These are phyloP conservation scores for Tylopilus vinaceipallidus DNA, from an alignment of 768 basidiomycete genomes.

Conservation along the genomic window DNA sequence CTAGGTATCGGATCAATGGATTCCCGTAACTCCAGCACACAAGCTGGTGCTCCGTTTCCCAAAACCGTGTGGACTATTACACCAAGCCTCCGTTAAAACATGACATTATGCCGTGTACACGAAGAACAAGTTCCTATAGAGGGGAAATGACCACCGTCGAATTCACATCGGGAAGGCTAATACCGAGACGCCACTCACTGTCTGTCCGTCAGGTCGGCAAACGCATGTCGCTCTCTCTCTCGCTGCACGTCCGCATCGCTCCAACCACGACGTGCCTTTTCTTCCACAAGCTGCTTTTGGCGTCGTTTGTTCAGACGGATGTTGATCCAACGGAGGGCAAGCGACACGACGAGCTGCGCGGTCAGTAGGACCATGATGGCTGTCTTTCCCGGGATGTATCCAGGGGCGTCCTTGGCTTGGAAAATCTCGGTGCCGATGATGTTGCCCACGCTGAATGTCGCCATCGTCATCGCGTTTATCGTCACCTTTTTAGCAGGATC, in stretches of 20 bases:
- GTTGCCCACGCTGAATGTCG: conserved; percentile 55
- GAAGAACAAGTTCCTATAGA: conserved; percentile 56
- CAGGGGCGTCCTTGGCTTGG: conserved; percentile 57
- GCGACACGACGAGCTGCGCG: conserved; percentile 47
- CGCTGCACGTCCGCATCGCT: conserved; percentile 53
- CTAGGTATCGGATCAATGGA: background rate
- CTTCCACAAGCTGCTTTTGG: conserved; percentile 37
- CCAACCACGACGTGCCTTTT: conserved; percentile 52
- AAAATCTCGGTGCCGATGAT: conserved; percentile 65
- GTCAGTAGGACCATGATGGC: conserved; percentile 60
- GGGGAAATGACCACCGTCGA: background rate
- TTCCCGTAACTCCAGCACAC: background rate
- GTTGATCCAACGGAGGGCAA: conserved; percentile 55
- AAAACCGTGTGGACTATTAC: background rate
- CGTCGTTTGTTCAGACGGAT: conserved; percentile 51
- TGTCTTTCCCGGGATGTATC: conserved; percentile 65
- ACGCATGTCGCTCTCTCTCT: conserved; percentile 59
- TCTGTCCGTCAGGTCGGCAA: conserved; percentile 62
- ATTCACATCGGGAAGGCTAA: background rate
- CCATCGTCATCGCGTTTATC: conserved; percentile 58
- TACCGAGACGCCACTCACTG: conserved; percentile 41
- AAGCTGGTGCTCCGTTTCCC: conserved; percentile 5
- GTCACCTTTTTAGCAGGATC: conserved; percentile 40
- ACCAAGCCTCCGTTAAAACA: background rate
- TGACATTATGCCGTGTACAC: conserved; percentile 48